A percentile compares a stretch with the other conserved stretches of the same genome.
These are phyloP conservation scores for Vigna reflexopilosa DNA, from an alignment of 306 rosid genomes.

Conservation along the genomic window DNA sequence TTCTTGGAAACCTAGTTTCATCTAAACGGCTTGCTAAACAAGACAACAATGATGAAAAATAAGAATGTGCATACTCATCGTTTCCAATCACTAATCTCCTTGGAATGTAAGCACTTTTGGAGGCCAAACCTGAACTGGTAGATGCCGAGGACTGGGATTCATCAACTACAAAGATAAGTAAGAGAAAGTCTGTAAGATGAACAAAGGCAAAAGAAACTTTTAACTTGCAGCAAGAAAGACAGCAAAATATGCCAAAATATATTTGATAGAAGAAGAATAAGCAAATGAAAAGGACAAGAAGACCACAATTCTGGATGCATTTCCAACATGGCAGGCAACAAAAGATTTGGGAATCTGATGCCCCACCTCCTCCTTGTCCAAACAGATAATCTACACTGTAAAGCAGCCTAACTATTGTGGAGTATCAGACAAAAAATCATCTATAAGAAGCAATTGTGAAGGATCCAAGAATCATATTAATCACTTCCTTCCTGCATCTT, in stretches of 20 bases:
- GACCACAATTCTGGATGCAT: slow-evolving; percentile 22
- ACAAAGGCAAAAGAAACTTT: slow-evolving; percentile 19
- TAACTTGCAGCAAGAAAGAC: slow-evolving; percentile 22
- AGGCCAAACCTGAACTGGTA: slow-evolving; percentile 55
- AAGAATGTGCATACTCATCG: slow-evolving; percentile 77
- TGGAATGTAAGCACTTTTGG: slow-evolving; percentile 74
- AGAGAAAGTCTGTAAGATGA: slow-evolving; percentile 32
- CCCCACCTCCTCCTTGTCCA: slow-evolving; percentile 20
- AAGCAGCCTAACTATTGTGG: background rate
- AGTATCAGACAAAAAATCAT: slow-evolving; percentile 23
- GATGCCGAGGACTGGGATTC: slow-evolving; percentile 60
- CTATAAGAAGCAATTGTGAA: slow-evolving; percentile 15
- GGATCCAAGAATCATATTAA: slow-evolving; percentile 1
- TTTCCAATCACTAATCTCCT: slow-evolving; percentile 92
- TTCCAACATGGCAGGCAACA: slow-evolving; percentile 19
- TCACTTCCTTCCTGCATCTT: slow-evolving; percentile 26
- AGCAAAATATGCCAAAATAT: slow-evolving; percentile 8
- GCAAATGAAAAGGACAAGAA: slow-evolving; percentile 10
- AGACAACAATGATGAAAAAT: slow-evolving; percentile 29
- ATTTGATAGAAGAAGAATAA: background rate
- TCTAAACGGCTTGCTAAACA: slow-evolving; percentile 13
- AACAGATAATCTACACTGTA: slow-evolving; percentile 3
- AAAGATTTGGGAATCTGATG: slow-evolving; percentile 23
- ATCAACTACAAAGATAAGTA: slow-evolving; percentile 61
- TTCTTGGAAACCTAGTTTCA: slow-evolving; percentile 12